These are phyloP conservation scores for Calonectria henricotiae DNA, from an alignment of 2,329 filamentous ascomycete species.

Conservation along the genomic window DNA sequence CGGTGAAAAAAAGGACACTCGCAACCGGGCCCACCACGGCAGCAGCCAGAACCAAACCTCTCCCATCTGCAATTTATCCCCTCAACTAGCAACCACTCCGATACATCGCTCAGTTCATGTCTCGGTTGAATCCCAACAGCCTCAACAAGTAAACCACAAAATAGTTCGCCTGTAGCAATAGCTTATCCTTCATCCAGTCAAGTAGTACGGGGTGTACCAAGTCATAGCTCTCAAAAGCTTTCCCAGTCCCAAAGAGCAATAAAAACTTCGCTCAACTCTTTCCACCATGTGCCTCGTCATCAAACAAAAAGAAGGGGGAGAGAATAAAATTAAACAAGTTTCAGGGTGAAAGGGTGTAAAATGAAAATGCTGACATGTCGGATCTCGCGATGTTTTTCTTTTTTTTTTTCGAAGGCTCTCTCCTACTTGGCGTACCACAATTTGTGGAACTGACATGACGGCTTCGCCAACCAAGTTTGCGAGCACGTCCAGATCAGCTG, in stretches of 20 bases:
- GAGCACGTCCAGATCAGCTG: conserved; percentile 14
- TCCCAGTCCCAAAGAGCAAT: conserved; percentile 46
- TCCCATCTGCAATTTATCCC: conserved; percentile 40
- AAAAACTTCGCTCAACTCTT: conserved; percentile 39
- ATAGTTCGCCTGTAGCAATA: conserved; percentile 35
- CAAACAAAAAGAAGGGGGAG: conserved; percentile 37
- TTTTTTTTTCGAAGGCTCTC: conserved; percentile 38
- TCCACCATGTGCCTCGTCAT: conserved; percentile 43
- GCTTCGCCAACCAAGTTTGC: conserved; percentile 12
- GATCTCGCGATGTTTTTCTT: conserved; percentile 43
- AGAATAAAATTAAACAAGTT: conserved; percentile 50
- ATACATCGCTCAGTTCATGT: conserved; percentile 26
- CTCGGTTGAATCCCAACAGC: conserved; percentile 38
- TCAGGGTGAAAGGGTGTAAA: conserved; percentile 42
- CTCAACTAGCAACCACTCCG: conserved; percentile 30
- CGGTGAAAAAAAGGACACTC: conserved; percentile 27
- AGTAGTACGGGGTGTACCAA: conserved; percentile 35
- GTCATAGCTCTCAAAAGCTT: conserved; percentile 40
- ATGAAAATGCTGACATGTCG: conserved; percentile 43
- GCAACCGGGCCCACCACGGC: conserved; percentile 23
- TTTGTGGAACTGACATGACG: conserved; percentile 1
- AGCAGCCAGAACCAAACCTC: conserved; percentile 29
- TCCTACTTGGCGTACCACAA: conserved; percentile 1
- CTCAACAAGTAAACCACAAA: conserved; percentile 22
- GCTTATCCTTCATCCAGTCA: conserved; percentile 43